Evolutionary conservation across 2,329 filamentous ascomycete species (phyloP).

Genomic region (Clonostachys byssicola): DNA sequence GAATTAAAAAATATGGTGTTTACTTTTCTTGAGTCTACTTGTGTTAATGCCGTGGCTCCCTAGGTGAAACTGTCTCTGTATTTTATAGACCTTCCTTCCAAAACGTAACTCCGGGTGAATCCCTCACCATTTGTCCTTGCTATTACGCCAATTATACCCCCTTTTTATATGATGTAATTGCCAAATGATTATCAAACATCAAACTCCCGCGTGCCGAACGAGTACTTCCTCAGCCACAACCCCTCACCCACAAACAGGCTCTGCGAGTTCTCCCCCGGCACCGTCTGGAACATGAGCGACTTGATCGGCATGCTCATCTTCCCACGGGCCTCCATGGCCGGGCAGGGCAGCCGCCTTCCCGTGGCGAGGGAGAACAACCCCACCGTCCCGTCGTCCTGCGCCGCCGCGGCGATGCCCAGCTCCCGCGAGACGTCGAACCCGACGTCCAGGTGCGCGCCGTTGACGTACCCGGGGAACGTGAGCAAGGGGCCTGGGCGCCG

Average conservation of each 20-base stretch:
- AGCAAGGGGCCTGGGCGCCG: conserved; percentile 32
- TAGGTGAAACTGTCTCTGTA: too few relatives aligned
- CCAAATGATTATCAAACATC: too few relatives aligned
- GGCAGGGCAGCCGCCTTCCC: conserved; percentile 28
- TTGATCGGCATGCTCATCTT: conserved; percentile 25
- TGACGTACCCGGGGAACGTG: conserved; percentile 43
- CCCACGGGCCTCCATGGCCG: not conserved
- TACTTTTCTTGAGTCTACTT: too few relatives aligned
- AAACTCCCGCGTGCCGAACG: conserved; percentile 10
- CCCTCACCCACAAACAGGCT: conserved; percentile 43
- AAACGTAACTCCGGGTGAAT: too few relatives aligned
- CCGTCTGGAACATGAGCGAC: conserved; percentile 37
- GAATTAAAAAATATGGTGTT: too few relatives aligned
- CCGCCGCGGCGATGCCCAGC: conserved; percentile 46
- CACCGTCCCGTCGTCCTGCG: conserved; percentile 44
- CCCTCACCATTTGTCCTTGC: too few relatives aligned
- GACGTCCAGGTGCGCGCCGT: conserved; percentile 46
- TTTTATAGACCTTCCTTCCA: too few relatives aligned
- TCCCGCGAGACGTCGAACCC: conserved; percentile 15
- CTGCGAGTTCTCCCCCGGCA: conserved; percentile 35
- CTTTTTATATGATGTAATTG: too few relatives aligned
- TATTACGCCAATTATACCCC: too few relatives aligned
- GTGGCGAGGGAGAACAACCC: conserved; percentile 43
- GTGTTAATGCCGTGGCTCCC: too few relatives aligned
- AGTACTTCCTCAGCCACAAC: conserved; percentile 32